Evolutionary conservation across 2,329 filamentous ascomycete genomes (phyloP).

Genomic region (Sarocladium brachiariae): DNA sequence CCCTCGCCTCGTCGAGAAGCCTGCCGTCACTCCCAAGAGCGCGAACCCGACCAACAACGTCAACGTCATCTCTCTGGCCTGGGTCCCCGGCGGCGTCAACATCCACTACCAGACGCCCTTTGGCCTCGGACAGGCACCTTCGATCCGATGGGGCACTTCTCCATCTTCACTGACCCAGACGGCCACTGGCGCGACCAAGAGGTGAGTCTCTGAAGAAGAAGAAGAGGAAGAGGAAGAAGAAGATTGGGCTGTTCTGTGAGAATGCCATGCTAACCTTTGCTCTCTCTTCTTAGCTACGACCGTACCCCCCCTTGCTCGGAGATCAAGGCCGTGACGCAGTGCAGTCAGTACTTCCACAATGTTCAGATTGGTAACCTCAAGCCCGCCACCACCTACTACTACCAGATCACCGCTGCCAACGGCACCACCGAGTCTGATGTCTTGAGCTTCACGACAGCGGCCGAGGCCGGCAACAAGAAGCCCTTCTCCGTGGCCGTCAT

Average conservation of each 20-base stretch:
- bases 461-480: constrained; percentile 45
- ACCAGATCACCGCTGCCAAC: constrained; percentile 36
- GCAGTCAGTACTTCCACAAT: constrained; percentile 42
- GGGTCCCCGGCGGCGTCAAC: constrained; percentile 41
- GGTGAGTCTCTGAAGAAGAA: no score
- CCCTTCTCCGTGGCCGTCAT: constrained; percentile 45
- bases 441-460: constrained; percentile 46
- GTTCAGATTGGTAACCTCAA: constrained; percentile 31
- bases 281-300: constrained; percentile 33
- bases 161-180: constrained; percentile 21
- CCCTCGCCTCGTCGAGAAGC: constrained; percentile 40
- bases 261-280: neutral
- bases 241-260: no score
- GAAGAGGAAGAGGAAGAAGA: no score
- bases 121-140: constrained; percentile 36
- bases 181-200: constrained; percentile 24
- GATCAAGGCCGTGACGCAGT: constrained; percentile 36
- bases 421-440: constrained; percentile 47
- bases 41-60: constrained; percentile 42
- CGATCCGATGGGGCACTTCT: constrained; percentile 34
- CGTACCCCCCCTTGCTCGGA: constrained; percentile 43
- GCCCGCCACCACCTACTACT: constrained; percentile 52
- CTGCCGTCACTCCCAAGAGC: constrained; percentile 38
- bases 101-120: constrained; percentile 49
- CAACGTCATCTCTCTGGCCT: constrained; percentile 43